phyloP scores from a whole-genome alignment of 805 yeast species.

The Scheffersomyces ergatensis region DNA sequence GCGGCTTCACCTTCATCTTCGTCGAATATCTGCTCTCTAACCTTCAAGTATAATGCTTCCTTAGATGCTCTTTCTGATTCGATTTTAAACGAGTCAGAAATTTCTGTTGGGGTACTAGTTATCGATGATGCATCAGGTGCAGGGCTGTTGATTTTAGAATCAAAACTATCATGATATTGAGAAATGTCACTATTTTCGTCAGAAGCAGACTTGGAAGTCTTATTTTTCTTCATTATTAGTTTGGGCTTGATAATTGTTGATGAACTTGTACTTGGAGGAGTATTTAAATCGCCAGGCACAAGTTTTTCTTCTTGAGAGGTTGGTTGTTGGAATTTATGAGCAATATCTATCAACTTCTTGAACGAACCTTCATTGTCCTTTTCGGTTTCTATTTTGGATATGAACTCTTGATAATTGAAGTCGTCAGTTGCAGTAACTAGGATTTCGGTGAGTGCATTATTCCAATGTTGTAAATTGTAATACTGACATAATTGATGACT shows the following conservation, averaged over 20 bases:
- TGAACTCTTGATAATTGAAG: slow-evolving; percentile 12
- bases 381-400: background rate
- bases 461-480: slow-evolving; percentile 55
- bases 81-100: slow-evolving; percentile 17
- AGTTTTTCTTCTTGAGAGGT: background rate
- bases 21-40: slow-evolving; percentile 36
- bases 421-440: slow-evolving; percentile 14
- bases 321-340: slow-evolving; percentile 4
- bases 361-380: slow-evolving; percentile 2
- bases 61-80: slow-evolving; percentile 28
- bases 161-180: background rate
- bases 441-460: slow-evolving; percentile 19
- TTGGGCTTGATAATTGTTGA: slow-evolving; percentile 10
- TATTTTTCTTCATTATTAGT: slow-evolving; percentile 11
- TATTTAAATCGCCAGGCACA: background rate
- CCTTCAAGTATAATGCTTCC: slow-evolving; percentile 36
- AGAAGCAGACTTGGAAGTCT: slow-evolving; percentile 1
- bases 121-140: background rate
- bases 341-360: slow-evolving; percentile 8
- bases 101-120: background rate
- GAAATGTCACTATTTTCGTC: slow-evolving; percentile 1
- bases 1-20: slow-evolving; percentile 11
- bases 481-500: slow-evolving; percentile 72
- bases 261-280: background rate
- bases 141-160: background rate